These are phyloP conservation scores for Protea cynaroides DNA, from an alignment of 164 flowering plant species.

Conservation along the genomic window DNA sequence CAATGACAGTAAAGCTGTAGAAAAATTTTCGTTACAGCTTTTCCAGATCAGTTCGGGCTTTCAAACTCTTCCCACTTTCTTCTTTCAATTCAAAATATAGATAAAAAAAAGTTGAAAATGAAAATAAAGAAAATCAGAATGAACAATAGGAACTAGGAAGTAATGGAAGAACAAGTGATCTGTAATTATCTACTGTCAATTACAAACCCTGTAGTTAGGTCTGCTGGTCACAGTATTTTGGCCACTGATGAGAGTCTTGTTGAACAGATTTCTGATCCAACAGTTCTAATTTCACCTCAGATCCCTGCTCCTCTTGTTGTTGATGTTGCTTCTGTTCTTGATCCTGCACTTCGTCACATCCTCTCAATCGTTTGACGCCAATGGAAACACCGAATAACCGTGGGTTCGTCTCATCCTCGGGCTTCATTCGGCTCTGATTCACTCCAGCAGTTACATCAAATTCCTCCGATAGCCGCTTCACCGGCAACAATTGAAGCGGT, in stretches of 20 bases:
- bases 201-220: conserved; percentile 39
- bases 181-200: conserved; percentile 11
- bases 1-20: too few relatives aligned
- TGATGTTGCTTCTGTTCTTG: conserved; percentile 20
- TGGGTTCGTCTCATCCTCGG: conserved; percentile 25
- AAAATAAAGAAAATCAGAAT: not conserved
- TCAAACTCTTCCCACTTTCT: too few relatives aligned
- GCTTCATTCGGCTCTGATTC: conserved; percentile 5
- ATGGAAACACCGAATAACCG: conserved; percentile 61
- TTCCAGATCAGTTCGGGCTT: too few relatives aligned
- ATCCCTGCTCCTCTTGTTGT: conserved; percentile 15
- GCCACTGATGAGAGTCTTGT: conserved; percentile 37
- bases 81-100: too few relatives aligned
- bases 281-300: conserved; percentile 51
- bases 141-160: not conserved
- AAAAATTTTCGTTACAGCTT: too few relatives aligned
- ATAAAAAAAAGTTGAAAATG: not conserved
- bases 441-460: conserved; percentile 10
- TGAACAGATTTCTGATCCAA: conserved; percentile 26
- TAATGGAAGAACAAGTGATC: too few relatives aligned
- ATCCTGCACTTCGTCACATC: conserved; percentile 20
- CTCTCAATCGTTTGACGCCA: conserved; percentile 51
- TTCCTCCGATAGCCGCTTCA: conserved; percentile 23
- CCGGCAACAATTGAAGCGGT: conserved; percentile 42
- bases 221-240: conserved; percentile 19